Evolutionary conservation across 768 basidiomycete genomes (phyloP).

Genomic region (Suillus brevipes): DNA sequence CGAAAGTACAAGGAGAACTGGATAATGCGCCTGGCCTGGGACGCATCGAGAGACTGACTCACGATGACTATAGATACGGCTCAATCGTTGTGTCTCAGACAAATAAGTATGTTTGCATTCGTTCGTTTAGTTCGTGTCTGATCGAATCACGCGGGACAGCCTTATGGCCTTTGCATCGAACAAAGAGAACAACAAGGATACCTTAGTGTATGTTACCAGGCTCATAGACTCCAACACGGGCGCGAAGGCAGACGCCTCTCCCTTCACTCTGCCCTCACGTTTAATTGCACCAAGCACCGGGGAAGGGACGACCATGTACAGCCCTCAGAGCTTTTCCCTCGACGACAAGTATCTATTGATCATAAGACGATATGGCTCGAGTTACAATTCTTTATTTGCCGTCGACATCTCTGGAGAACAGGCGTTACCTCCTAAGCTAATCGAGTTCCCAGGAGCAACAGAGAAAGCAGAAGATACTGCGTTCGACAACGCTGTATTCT

Average conservation of each 20-base stretch:
- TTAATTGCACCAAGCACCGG: slow-evolving; percentile 34
- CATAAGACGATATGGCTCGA: slow-evolving; percentile 28
- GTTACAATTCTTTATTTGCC: slow-evolving; percentile 31
- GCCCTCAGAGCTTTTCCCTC: slow-evolving; percentile 36
- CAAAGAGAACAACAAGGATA: slow-evolving; percentile 41
- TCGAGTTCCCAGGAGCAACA: slow-evolving; percentile 37
- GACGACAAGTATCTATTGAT: slow-evolving; percentile 41
- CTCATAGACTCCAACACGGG: slow-evolving; percentile 34
- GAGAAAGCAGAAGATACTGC: slow-evolving; percentile 31
- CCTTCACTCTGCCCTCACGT: slow-evolving; percentile 34
- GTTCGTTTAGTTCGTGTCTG: not conserved
- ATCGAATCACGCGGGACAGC: slow-evolving; percentile 21
- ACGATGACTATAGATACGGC: slow-evolving; percentile 37
- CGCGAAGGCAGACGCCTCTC: slow-evolving; percentile 26
- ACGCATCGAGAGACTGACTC: slow-evolving; percentile 43
- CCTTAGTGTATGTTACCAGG: slow-evolving; percentile 36
- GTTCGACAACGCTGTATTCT: slow-evolving; percentile 26
- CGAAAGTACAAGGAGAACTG: slow-evolving; percentile 38
- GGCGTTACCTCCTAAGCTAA: slow-evolving; percentile 25
- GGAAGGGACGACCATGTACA: slow-evolving; percentile 34
- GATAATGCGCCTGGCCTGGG: slow-evolving; percentile 40
- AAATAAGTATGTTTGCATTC: slow-evolving; percentile 31
- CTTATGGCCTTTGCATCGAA: slow-evolving; percentile 42
- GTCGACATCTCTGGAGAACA: slow-evolving; percentile 34
- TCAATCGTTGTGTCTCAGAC: slow-evolving; percentile 33